These are phyloP conservation scores for Trichosporon coremiiforme DNA, from an alignment of 1,284 basidiomycete genomes.

Conservation along the genomic window DNA sequence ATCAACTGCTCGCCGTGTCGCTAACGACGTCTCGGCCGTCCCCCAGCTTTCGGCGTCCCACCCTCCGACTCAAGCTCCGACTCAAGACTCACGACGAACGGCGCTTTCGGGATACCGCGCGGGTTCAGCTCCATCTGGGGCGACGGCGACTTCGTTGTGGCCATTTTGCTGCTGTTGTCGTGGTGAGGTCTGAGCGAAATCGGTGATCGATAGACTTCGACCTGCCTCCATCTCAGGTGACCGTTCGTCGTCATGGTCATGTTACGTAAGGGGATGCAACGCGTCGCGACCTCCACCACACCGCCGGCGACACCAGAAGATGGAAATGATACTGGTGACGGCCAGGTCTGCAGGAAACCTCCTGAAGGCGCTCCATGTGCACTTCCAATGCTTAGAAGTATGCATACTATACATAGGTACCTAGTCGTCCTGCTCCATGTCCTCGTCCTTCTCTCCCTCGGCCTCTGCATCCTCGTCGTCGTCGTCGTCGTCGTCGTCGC, in stretches of 20 bases:
- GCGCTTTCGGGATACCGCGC: constrained; percentile 89
- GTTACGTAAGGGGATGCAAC: not conserved
- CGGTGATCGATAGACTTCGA: constrained; percentile 10
- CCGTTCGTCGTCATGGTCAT: not conserved
- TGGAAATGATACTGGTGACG: no score
- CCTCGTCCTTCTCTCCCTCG: constrained; percentile 28
- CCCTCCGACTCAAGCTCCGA: not conserved
- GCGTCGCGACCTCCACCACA: not conserved
- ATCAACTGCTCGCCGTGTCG: not conserved
- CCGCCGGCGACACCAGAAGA: no score
- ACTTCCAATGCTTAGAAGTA: constrained; percentile 4
- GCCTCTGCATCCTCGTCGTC: constrained; percentile 27
- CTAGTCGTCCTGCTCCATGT: constrained; percentile 33
- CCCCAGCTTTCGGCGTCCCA: no score
- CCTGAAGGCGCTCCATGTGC: no score
- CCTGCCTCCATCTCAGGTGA: not conserved
- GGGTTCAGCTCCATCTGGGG: constrained; percentile 68
- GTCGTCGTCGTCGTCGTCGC: constrained; percentile 38
- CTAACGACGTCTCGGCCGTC: no score
- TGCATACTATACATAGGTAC: constrained; percentile 21
- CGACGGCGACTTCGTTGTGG: constrained; percentile 8
- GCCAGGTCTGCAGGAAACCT: no score
- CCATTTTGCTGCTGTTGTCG: not conserved
- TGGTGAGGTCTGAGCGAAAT: not conserved
- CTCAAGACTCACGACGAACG: constrained; percentile 76